These are phyloP conservation scores for Aegilops speltoides DNA, from an alignment of 176 grass and related monocot species.

Conservation along the genomic window DNA sequence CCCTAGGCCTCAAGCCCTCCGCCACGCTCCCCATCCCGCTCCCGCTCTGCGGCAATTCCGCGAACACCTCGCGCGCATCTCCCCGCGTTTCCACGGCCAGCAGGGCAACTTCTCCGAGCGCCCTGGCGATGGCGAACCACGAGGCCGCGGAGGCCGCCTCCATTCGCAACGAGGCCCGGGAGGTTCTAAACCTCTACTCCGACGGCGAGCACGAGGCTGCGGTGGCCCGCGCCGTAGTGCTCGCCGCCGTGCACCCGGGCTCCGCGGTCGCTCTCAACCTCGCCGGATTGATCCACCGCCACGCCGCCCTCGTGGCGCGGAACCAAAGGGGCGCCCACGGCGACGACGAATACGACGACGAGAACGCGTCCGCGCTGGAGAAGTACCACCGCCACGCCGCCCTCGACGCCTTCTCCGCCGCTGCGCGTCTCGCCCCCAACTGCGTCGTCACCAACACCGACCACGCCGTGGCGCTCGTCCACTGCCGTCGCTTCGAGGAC, in stretches of 20 bases:
- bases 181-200: not conserved
- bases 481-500: not conserved
- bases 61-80: slow-evolving; percentile 4
- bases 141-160: not conserved
- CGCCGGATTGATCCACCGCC: not conserved
- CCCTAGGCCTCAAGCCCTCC: not conserved
- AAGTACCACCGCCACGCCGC: not conserved
- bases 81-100: not conserved
- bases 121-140: not conserved
- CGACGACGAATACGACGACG: not conserved
- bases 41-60: not conserved
- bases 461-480: not conserved
- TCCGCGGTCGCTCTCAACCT: slow-evolving; percentile 22
- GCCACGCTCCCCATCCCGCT: not conserved
- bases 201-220: not conserved
- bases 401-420: slow-evolving; percentile 9
- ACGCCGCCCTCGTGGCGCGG: not conserved
- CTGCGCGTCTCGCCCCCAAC: not conserved
- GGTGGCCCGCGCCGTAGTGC: not conserved
- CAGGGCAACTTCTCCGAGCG: not conserved
- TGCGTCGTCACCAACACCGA: not conserved
- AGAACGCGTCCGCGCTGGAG: not conserved
- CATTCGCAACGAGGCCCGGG: not conserved
- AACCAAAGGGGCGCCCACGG: not conserved
- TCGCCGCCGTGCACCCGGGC: not conserved